Base-by-base conservation (phyloP, 169 alveolate species). In the Cryptosporidium ubiquitum region DNA sequence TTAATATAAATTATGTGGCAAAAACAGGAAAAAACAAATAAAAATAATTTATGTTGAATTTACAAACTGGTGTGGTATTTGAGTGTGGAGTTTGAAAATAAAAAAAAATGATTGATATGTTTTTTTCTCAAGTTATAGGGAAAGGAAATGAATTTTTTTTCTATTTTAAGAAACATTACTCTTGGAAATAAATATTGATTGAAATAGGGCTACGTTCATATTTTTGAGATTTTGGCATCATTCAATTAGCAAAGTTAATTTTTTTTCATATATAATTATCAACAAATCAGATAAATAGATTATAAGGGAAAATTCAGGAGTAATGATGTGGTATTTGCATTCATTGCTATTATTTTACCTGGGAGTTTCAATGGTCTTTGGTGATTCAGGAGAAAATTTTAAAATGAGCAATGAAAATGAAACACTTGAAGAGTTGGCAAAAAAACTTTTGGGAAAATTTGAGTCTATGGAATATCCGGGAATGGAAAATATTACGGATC, bases 391-490 rank as follows among this genome's bases (percentile, higher is more conserved):
- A 20, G 47, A 64, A 14, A 35, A n/a, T 26, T n/a, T 18, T 1
- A 64, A 26, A 10, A 12, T 49, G 16, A 64, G 12, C 7, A 37
- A 37, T 33, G 49, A 29, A 29, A 64, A 40, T 42, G 64, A 79
- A 29, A 40, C 89, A n/a, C 69, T 79, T 18, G 89, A 79, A 29
- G 73, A 58, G 4, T 35, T 79, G 29, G 89, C 89, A 33, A 79
- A 79, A 31, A 40, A 26, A 14, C 66, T 79, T 23, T 44, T 79
- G 61, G 52, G 20, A 2, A 79, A 58, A 44, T 79, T 79, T 26
- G 89, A 79, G 75, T 61, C 73, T 5, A 58, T 79, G 75, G 89
- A 58, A 3, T 79, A 61, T 60, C 89, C 89, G 5, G 89, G 89
- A 37, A 5, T 79, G 51, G 68, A 79, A 23, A 79, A 79, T 79